Evolutionary conservation across 805 yeast species (phyloP), one percentile per base, ranked within the genome.

Genomic region (Saturnispora mendoncae): DNA sequence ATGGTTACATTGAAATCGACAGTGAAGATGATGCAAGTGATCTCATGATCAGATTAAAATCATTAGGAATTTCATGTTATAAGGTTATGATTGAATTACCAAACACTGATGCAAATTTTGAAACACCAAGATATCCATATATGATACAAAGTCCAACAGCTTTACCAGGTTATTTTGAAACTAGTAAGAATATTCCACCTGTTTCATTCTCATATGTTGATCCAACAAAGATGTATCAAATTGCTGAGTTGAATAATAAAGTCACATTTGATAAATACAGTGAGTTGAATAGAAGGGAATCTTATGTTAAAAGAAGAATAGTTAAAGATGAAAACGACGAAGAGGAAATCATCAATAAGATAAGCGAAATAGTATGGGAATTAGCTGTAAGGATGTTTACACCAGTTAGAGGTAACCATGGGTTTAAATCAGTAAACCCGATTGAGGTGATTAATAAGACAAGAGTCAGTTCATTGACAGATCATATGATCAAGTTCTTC

Each of bases 1-100:
- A 57, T 48, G 64, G 64, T 0, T 59, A 58, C 36, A 56, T 58
- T 41, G 61, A 55, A 38, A 46, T 59, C 47, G 43, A 41, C 7
- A 45, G 51, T 19, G 57, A 54, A 19, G 24, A 40, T 7, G 58
- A 58, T 26, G 54, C 58, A 1, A 55, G 55, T 39, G 30, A 27
- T 17, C 36, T 59, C 21, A 50, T 57, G 15, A 45, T 44, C 15
- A 48, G 49, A 15, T 40, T 59, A 17, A 51, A 45, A 19, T 24
- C 34, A 6, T 29, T 56, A 10, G 55, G 55, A 3, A 48, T 58
- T 20, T 38, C 46, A n/a, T 54, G 60, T 31, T 59, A 53, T 41
- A 58, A 59, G 36, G 57, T 59, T 19, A 46, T 45, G 33, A 57
- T 59, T 43, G 60, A 58, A 35, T 39, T 55, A 25, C 54, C 57